Base-by-base conservation (phyloP, 371 early-diverging fungal genomes). In the Mucor sp. region DNA sequence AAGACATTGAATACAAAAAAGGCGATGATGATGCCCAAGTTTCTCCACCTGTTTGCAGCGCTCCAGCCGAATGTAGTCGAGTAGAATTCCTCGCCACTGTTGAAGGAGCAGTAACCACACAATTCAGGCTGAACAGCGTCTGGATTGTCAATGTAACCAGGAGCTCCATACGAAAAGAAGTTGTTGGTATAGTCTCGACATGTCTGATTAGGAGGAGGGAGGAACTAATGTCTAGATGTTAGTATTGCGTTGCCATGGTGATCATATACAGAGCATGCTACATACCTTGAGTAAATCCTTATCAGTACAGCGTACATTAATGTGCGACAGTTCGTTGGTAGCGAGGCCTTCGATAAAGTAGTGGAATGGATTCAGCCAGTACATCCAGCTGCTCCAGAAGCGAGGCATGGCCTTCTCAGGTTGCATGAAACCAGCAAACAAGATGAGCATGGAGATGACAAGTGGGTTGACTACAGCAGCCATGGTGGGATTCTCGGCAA, bases 331-430 rank as follows among this genome's bases (percentile, higher is more conserved):
- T 56, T 90, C 90, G 60, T 86, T 90, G 63, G 82, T 78, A 7
- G 90, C 70, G 1, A 91, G 69, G 12, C 86, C 91, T 61, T 92
- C 93, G 35, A 90, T 75, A 23, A 84, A 79, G 65, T 93, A 92
- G 58, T 84, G 84, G 78, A 84, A 87, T 4, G 91, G 90, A 58
- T 87, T 84, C 8, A 90, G 55, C 82, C 85, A 88, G 75, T 90
- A 91, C 79, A 92, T 85, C 90, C 90, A 90, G 1, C 72, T 62
- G 8, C 83, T 76, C 89, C 90, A 92, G 76, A 93, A 90, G 23
- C 63, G 66, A 19, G 91, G 90, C 87, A 92, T 89, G 1, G 72
- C 63, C 2, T 47, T 28, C 21, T 75, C 74, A 23, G 88, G 82
- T 53, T 90, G 85, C 64, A 89, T 80, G 23, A 90, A 75, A 62